Percentiles rank a stretch among this genome's conserved stretches.
phyloP scores from a whole-genome alignment of 2,329 filamentous ascomycete species.

The Claviceps digitariae region DNA sequence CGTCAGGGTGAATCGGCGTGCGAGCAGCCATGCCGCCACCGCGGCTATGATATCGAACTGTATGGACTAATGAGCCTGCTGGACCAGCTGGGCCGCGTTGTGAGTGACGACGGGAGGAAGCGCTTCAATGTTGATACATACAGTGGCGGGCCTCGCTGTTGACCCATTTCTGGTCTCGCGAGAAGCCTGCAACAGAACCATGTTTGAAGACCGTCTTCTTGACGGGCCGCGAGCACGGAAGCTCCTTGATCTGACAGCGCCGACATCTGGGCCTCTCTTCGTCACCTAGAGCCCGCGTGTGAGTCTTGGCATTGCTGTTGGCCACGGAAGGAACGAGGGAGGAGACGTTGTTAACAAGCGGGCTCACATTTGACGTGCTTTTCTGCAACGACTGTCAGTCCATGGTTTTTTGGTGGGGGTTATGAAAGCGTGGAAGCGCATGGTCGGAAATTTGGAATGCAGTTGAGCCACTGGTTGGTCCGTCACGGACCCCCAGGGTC shows the following conservation, averaged over 20 bases:
- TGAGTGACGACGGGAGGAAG: not conserved
- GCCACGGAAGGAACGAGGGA: not conserved
- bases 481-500: not conserved
- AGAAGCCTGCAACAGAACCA: constrained; percentile 18
- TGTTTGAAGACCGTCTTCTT: constrained; percentile 25
- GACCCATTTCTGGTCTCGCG: constrained; percentile 24
- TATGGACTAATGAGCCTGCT: not conserved
- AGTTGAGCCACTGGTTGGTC: not conserved
- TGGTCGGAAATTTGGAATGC: not conserved
- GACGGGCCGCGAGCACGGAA: constrained; percentile 21
- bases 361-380: constrained; percentile 23
- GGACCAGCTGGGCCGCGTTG: not conserved
- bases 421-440: too few species aligned
- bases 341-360: not conserved
- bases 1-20: not conserved
- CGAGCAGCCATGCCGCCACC: constrained; percentile 6
- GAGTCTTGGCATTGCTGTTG: too few species aligned
- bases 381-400: constrained; percentile 9
- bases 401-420: not conserved
- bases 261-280: constrained; percentile 24
- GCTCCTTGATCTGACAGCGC: constrained; percentile 19
- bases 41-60: constrained; percentile 11
- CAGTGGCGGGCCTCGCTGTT: constrained; percentile 21
- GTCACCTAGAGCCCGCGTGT: constrained; percentile 17
- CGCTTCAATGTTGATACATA: constrained; percentile 12